Conservation (phyloP, 768 basidiomycete species). For the Tephrocybe sp. region DNA sequence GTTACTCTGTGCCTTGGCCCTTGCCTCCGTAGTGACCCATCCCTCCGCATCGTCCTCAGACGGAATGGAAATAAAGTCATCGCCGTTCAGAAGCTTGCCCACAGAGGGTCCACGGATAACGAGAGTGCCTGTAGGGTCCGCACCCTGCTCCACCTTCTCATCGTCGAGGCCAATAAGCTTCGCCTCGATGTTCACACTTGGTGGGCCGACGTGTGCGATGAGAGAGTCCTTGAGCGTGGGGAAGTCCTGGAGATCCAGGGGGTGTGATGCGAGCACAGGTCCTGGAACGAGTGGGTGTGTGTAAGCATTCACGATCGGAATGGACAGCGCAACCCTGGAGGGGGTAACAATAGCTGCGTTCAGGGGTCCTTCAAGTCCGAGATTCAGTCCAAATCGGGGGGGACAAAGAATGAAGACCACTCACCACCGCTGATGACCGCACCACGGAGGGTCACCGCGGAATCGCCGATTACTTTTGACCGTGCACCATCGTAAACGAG, state of each 20-base stretch:
- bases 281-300: constrained; percentile 66
- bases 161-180: constrained; percentile 76
- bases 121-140: constrained; percentile 63
- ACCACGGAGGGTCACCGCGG: constrained; percentile 62
- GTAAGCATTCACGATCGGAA: constrained; percentile 70
- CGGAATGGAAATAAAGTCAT: constrained; percentile 39
- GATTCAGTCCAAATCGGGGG: too few relatives aligned
- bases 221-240: constrained; percentile 32
- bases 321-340: constrained; percentile 71
- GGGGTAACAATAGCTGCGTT: constrained; percentile 52
- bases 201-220: constrained; percentile 65
- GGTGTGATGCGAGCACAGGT: constrained; percentile 80
- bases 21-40: constrained; percentile 46
- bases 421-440: constrained; percentile 74
- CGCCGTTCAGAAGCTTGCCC: constrained; percentile 46
- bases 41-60: constrained; percentile 33
- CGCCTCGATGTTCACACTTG: constrained; percentile 82
- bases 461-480: constrained; percentile 54
- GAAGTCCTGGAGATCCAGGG: constrained; percentile 83
- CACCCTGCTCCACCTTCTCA: constrained; percentile 58
- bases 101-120: constrained; percentile 74
- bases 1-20: constrained; percentile 58
- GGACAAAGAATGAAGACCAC: too few relatives aligned
- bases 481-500: constrained; percentile 73
- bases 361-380: constrained; percentile 42